These are phyloP conservation scores for Chlorencoelia australis DNA, from an alignment of 2,329 filamentous ascomycete genomes.

Conservation along the genomic window DNA sequence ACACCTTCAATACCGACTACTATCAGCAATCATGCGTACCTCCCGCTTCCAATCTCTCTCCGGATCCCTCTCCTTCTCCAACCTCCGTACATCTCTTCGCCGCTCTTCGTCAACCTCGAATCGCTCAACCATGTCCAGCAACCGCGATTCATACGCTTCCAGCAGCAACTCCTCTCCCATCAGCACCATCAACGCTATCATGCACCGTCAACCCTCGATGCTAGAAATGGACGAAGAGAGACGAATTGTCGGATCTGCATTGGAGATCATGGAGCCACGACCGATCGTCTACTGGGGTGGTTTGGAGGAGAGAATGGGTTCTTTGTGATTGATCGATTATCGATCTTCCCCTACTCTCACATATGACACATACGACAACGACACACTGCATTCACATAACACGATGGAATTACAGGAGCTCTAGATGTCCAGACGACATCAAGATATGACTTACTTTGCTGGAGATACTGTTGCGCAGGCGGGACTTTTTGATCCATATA, in stretches of 20 bases:
- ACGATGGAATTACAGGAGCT: no score
- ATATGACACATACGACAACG: no score
- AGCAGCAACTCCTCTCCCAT: conserved; percentile 32
- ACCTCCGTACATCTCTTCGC: conserved; percentile 43
- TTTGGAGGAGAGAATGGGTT: conserved; percentile 47
- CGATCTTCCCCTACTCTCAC: no score
- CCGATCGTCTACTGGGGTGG: conserved; percentile 55
- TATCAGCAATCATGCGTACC: conserved; percentile 21
- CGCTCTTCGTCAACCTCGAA: conserved; percentile 34
- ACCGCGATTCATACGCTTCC: conserved; percentile 33
- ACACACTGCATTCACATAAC: no score
- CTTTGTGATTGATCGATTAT: conserved; percentile 15
- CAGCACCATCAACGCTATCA: conserved; percentile 47
- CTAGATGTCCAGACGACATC: no score
- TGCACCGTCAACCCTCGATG: conserved; percentile 47
- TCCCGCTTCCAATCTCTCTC: conserved; percentile 25
- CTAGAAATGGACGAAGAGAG: conserved; percentile 49
- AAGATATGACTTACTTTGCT: no score
- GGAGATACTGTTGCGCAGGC: no score
- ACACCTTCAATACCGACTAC: background rate
- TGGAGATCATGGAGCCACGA: conserved; percentile 49
- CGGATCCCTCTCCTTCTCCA: conserved; percentile 43
- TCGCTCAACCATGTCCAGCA: conserved; percentile 21
- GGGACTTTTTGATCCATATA: no score
- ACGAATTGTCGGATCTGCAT: conserved; percentile 40